A percentile compares a stretch with the other conserved stretches of the same genome.
These are phyloP conservation scores for Amaranthus tricolor DNA, from an alignment of 179 eudicot species.

Conservation along the genomic window DNA sequence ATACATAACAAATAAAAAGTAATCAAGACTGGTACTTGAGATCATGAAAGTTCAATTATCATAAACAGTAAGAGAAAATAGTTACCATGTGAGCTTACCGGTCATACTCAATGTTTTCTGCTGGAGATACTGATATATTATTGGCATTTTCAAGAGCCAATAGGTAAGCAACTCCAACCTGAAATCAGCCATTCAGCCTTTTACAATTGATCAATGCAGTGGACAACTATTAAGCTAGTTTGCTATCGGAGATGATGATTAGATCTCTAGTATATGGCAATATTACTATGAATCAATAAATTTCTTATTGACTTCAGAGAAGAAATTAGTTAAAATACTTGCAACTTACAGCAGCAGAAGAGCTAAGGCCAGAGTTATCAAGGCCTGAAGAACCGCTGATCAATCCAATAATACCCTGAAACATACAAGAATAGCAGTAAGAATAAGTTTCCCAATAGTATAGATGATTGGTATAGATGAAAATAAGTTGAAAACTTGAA, in stretches of 20 bases:
- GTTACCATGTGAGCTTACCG: conserved; percentile 43
- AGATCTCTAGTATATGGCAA: not conserved
- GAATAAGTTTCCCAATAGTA: conserved; percentile 6
- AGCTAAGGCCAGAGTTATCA: conserved; percentile 99
- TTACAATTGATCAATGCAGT: not conserved
- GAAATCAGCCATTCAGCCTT: conserved; percentile 11
- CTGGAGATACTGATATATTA: conserved; percentile 57
- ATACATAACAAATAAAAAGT: not conserved
- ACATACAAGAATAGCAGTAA: conserved; percentile 18
- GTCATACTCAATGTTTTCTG: conserved; percentile 90
- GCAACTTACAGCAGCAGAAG: conserved; percentile 96
- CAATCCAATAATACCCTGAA: conserved; percentile 86
- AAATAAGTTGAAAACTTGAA: not conserved
- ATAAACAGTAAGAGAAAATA: not conserved
- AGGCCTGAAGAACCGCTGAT: conserved; percentile 78
- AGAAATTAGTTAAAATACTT: conserved; percentile 3
- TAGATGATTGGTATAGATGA: not conserved
- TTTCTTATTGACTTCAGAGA: not conserved
- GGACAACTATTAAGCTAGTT: conserved; percentile 3
- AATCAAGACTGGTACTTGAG: not conserved
- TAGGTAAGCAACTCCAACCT: conserved; percentile 97
- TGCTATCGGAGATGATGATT: not conserved
- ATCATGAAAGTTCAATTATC: not conserved
- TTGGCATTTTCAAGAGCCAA: conserved; percentile 94
- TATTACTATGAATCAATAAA: not conserved